Percentiles rank a stretch among this genome's conserved stretches.
These are phyloP conservation scores for Graphilbum ipis-grandicollis DNA, from an alignment of 2,329 filamentous ascomycete genomes.

Conservation along the genomic window DNA sequence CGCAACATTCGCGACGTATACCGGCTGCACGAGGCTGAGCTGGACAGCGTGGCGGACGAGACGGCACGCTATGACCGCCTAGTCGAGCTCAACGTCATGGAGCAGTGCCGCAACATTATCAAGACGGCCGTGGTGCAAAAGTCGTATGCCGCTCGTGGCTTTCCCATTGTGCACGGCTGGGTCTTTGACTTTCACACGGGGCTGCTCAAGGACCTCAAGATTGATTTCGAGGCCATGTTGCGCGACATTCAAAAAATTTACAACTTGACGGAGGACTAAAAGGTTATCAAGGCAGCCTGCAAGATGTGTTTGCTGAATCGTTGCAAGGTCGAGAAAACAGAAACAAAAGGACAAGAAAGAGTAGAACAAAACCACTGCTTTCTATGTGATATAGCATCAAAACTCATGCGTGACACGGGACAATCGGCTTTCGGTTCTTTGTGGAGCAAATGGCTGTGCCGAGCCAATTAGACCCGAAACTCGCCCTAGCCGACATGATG, in stretches of 20 bases:
- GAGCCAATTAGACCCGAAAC: too few relatives aligned
- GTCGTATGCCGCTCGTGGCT: constrained; percentile 43
- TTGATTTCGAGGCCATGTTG: constrained; percentile 35
- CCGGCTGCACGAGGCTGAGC: constrained; percentile 51
- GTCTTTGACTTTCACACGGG: constrained; percentile 55
- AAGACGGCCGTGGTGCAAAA: constrained; percentile 69
- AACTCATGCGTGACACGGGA: too few relatives aligned
- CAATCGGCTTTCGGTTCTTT: too few relatives aligned
- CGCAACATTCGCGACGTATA: constrained; percentile 61
- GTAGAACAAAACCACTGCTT: too few relatives aligned
- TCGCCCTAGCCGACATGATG: too few relatives aligned
- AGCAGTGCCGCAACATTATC: constrained; percentile 62
- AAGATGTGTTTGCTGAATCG: too few relatives aligned
- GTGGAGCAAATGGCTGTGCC: too few relatives aligned
- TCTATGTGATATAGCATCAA: too few relatives aligned
- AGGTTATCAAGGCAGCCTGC: too few relatives aligned
- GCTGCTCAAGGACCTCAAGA: constrained; percentile 40
- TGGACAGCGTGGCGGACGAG: constrained; percentile 44
- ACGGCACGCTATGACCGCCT: constrained; percentile 48
- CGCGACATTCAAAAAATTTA: constrained; percentile 42
- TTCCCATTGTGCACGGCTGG: constrained; percentile 57
- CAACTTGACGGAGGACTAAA: constrained; percentile 17
- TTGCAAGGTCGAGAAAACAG: too few relatives aligned
- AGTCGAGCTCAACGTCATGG: constrained; percentile 68
- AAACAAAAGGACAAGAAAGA: too few relatives aligned